phyloP scores from a whole-genome alignment of 305 asterid genomes.

The Rubia balearica region DNA sequence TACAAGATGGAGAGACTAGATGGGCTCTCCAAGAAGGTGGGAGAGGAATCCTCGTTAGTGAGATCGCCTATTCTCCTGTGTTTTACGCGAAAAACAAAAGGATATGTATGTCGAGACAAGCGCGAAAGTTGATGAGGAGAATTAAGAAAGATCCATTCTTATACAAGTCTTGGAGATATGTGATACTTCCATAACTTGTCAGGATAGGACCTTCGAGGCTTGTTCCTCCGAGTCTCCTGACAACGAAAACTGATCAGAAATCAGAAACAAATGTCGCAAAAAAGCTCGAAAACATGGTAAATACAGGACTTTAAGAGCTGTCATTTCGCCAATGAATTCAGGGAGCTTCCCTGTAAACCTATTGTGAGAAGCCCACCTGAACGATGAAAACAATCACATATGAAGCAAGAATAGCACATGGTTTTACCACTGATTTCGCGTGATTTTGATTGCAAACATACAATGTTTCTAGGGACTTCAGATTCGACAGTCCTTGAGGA shows the following conservation, averaged over 20 bases:
- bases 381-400: slow-evolving; percentile 11
- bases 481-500: slow-evolving; percentile 43
- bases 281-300: slow-evolving; percentile 15
- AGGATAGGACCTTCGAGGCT: slow-evolving; percentile 59
- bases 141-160: slow-evolving; percentile 20
- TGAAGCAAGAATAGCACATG: not conserved
- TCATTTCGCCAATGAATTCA: slow-evolving; percentile 39
- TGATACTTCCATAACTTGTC: slow-evolving; percentile 41
- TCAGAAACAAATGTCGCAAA: not conserved
- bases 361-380: slow-evolving; percentile 67
- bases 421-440: not conserved
- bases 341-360: slow-evolving; percentile 56
- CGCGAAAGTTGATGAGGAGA: not conserved
- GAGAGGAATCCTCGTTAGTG: slow-evolving; percentile 35
- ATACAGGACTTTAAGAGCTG: slow-evolving; percentile 43
- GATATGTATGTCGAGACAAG: too few relatives aligned
- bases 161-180: slow-evolving; percentile 57
- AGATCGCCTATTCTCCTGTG: slow-evolving; percentile 58
- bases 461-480: slow-evolving; percentile 44
- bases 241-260: slow-evolving; percentile 11
- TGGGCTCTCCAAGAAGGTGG: slow-evolving; percentile 39
- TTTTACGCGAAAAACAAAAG: not conserved
- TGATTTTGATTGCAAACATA: slow-evolving; percentile 15
- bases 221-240: slow-evolving; percentile 63
- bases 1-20: slow-evolving; percentile 56